These are phyloP conservation scores for Solanum ahanhuiri DNA, from an alignment of 257 asterid genomes.

Conservation along the genomic window DNA sequence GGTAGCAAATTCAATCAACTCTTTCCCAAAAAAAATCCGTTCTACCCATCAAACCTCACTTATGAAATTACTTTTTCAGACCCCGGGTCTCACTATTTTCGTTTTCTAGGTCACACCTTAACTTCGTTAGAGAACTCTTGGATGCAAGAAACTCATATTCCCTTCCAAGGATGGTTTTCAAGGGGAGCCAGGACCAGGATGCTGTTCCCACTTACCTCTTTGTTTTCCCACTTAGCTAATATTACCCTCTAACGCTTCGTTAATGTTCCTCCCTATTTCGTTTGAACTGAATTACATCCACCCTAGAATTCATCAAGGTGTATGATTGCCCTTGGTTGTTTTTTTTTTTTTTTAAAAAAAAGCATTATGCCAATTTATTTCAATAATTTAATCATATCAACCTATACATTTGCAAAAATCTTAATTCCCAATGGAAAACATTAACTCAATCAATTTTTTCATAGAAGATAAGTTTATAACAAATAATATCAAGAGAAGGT, in stretches of 20 bases:
- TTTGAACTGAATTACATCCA: not conserved
- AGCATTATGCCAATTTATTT: not conserved
- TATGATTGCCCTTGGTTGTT: not conserved
- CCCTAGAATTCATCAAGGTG: not conserved
- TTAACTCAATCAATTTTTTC: not conserved
- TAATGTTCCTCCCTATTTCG: not conserved
- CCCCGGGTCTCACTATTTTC: accelerated
- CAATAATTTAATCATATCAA: not conserved
- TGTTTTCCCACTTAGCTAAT: not conserved
- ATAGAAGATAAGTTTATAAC: not conserved
- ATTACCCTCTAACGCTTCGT: not conserved
- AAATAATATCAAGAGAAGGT: not conserved
- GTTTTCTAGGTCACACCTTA: not conserved
- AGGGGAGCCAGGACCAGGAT: not conserved
- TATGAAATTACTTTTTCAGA: not conserved
- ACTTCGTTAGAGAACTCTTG: not conserved
- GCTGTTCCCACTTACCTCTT: not conserved
- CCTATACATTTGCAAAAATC: not conserved
- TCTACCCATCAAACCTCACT: not conserved
- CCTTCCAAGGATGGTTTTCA: not conserved
- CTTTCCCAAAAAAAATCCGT: not conserved
- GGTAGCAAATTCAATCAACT: not conserved
- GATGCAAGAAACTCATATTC: not conserved
- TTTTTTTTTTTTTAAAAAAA: not conserved
- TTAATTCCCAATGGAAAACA: not conserved